phyloP scores from a whole-genome alignment of 768 basidiomycete genomes.

The Lactifluus subvellereus region DNA sequence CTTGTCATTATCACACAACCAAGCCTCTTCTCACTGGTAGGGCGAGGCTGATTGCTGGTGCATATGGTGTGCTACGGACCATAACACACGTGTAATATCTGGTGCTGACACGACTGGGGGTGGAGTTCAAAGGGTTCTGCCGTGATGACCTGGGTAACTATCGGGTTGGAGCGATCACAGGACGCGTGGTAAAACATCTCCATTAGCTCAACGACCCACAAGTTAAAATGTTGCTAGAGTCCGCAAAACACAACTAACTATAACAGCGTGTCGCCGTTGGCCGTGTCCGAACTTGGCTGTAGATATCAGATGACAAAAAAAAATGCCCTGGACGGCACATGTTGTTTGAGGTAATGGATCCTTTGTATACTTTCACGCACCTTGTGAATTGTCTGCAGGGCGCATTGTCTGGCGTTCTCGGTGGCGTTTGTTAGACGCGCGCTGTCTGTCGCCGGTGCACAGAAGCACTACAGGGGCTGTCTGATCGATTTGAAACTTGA shows the following conservation, averaged over 20 bases:
- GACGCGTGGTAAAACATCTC: too few species aligned
- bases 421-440: background rate
- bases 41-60: background rate
- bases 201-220: background rate
- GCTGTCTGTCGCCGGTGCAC: background rate
- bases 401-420: conserved; percentile 1
- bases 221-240: background rate
- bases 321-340: background rate
- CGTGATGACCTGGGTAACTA: background rate
- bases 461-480: background rate
- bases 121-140: background rate
- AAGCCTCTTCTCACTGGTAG: background rate
- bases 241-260: background rate
- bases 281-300: background rate
- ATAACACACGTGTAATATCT: background rate
- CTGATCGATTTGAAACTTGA: conserved; percentile 1
- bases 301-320: conserved; percentile 8
- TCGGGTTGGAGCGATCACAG: background rate
- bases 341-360: conserved; percentile 9
- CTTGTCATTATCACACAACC: background rate
- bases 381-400: background rate
- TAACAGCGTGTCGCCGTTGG: background rate
- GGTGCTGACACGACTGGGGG: background rate
- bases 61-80: background rate
- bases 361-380: background rate